Evolutionary conservation across 371 early-diverging fungal genomes (phyloP).

Genomic region (Quaeritorhiza haematococci): DNA sequence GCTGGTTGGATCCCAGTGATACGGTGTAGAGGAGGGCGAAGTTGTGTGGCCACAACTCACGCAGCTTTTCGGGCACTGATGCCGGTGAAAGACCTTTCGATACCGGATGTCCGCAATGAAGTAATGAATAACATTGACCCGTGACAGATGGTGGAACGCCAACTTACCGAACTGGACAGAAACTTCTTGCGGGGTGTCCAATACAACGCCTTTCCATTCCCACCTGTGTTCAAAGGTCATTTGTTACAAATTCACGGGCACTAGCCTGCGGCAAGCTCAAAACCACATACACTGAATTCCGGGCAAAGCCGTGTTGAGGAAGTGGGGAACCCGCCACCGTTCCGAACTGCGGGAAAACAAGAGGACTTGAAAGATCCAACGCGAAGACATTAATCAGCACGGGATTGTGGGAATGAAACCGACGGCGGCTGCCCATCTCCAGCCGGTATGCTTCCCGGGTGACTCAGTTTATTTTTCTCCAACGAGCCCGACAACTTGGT

Average conservation of each 20-base stretch:
- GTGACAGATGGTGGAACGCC: too few species aligned
- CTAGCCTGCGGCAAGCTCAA: constrained; percentile 14
- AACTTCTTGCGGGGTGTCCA: constrained; percentile 51
- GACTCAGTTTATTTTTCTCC: too few species aligned
- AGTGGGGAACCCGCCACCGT: constrained; percentile 51
- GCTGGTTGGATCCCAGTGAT: constrained; percentile 55
- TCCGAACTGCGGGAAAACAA: constrained; percentile 83
- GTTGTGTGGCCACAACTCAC: constrained; percentile 43
- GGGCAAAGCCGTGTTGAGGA: constrained; percentile 83
- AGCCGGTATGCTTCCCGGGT: too few species aligned
- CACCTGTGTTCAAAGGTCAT: constrained; percentile 13
- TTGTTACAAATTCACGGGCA: not conserved
- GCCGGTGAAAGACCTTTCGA: constrained; percentile 4
- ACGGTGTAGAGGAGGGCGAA: constrained; percentile 80
- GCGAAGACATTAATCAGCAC: too few species aligned
- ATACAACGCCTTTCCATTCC: constrained; percentile 23
- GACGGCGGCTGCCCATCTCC: too few species aligned
- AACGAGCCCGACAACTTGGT: too few species aligned
- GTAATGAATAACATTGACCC: too few species aligned
- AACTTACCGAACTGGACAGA: constrained; percentile 54
- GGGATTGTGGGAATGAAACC: too few species aligned
- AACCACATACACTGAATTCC: constrained; percentile 68
- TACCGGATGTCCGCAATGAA: too few species aligned
- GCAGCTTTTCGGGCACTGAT: constrained; percentile 42
- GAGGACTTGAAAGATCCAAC: too few species aligned